phyloP scores from a whole-genome alignment of 2,329 filamentous ascomycete genomes.

The Aspergillus chevalieri region DNA sequence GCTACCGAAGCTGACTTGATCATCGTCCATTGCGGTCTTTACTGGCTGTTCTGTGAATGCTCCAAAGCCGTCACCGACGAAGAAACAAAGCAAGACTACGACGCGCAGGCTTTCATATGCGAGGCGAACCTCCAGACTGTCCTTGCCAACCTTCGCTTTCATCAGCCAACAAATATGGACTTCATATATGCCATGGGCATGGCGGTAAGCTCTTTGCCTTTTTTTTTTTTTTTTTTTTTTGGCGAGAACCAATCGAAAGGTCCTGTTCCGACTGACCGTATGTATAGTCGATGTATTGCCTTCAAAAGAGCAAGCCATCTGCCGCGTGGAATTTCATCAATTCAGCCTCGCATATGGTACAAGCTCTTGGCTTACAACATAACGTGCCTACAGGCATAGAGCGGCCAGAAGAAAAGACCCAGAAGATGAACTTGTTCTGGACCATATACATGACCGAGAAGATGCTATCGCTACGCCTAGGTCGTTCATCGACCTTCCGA shows the following conservation, averaged over 20 bases:
- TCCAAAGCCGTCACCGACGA: neutral
- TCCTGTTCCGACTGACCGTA: neutral
- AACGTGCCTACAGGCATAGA: neutral
- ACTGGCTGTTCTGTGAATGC: conserved; percentile 7
- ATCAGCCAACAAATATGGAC: conserved; percentile 5
- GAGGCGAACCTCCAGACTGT: conserved; percentile 9
- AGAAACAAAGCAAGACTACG: conserved; percentile 2
- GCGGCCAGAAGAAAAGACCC: neutral
- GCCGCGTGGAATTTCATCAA: conserved; percentile 11
- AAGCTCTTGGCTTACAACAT: conserved; percentile 7
- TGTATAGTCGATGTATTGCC: neutral
- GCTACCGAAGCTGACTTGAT: conserved; percentile 8
- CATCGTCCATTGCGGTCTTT: conserved; percentile 10
- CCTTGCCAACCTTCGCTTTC: conserved; percentile 6
- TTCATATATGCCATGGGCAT: conserved; percentile 9
- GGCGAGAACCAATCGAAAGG: neutral
- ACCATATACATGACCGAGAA: conserved; percentile 6
- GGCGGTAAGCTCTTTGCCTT: conserved; percentile 4
- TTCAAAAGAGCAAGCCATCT: neutral
- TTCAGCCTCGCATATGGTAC: conserved; percentile 6
- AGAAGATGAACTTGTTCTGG: conserved; percentile 7
- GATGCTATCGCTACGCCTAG: conserved; percentile 6
- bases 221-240: neutral
- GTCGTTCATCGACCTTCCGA: conserved; percentile 7
- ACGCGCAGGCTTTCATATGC: conserved; percentile 5